These are phyloP conservation scores for Kwoniella sp. DNA, from an alignment of 768 basidiomycete species.

Conservation along the genomic window DNA sequence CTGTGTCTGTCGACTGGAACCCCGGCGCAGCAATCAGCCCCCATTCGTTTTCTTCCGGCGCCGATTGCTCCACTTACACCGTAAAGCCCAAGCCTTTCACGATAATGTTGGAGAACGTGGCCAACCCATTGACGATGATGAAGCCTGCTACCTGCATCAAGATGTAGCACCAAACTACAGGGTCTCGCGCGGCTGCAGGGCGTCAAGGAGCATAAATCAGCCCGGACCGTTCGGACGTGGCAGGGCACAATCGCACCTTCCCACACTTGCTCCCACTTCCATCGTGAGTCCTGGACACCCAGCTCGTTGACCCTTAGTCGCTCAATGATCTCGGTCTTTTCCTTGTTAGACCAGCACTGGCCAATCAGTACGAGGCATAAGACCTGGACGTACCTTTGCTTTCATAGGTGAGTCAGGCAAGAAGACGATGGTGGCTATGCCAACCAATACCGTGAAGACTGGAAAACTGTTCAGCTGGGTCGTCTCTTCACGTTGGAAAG, in stretches of 20 bases:
- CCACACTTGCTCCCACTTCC: conserved; percentile 52
- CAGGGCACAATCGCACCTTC: conserved; percentile 44
- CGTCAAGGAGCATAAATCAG: not conserved
- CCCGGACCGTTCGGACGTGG: not conserved
- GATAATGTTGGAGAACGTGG: conserved; percentile 59
- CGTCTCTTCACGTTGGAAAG: not conserved
- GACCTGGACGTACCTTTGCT: conserved; percentile 19
- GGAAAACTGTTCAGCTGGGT: conserved; percentile 8
- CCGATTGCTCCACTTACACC: conserved; percentile 17
- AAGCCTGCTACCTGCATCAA: conserved; percentile 56
- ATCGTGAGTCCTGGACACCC: conserved; percentile 57
- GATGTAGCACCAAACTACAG: conserved; percentile 55
- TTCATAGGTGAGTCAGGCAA: conserved; percentile 51
- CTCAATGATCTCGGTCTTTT: conserved; percentile 56
- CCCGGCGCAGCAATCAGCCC: not conserved
- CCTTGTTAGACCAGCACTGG: conserved; percentile 55
- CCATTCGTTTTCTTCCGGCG: no score
- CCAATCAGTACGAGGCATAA: not conserved
- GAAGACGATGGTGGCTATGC: conserved; percentile 56
- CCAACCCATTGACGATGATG: conserved; percentile 55
- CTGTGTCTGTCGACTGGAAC: conserved; percentile 53
- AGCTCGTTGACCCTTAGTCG: conserved; percentile 58
- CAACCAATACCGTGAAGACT: conserved; percentile 55
- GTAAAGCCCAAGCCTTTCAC: conserved; percentile 55
- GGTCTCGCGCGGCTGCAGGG: conserved; percentile 52